Evolutionary conservation across 768 basidiomycete genomes (phyloP).

Genomic region (Tubosaeta sp.): DNA sequence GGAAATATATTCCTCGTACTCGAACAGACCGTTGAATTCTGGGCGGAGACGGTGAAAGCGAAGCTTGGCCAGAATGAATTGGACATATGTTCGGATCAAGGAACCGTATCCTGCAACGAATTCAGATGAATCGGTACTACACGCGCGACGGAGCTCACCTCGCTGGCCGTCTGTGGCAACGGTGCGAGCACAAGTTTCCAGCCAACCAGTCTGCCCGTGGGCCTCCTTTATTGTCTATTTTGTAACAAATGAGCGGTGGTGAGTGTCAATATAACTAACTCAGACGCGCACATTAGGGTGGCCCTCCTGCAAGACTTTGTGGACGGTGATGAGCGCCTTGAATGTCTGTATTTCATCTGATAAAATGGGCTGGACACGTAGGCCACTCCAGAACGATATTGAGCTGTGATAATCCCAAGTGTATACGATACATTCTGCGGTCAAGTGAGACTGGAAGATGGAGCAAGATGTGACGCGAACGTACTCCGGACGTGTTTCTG

Average conservation of each 20-base stretch:
- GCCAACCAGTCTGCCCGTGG: constrained; percentile 94
- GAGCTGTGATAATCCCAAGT: constrained; percentile 99
- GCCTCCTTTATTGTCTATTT: constrained; percentile 86
- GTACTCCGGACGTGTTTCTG: constrained; percentile 99
- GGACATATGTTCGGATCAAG: constrained; percentile 92
- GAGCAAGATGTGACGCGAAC: constrained; percentile 29
- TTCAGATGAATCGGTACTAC: constrained; percentile 3
- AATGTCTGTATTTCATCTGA: constrained; percentile 98
- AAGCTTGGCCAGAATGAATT: constrained; percentile 92
- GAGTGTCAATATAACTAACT: constrained; percentile 1
- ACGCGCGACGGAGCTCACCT: constrained; percentile 42
- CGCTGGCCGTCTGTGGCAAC: constrained; percentile 72
- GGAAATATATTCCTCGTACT: constrained; percentile 98
- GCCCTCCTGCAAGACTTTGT: constrained; percentile 97
- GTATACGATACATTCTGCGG: constrained; percentile 91
- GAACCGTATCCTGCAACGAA: constrained; percentile 73
- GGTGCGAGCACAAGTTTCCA: constrained; percentile 94
- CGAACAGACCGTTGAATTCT: constrained; percentile 98
- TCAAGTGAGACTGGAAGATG: constrained; percentile 11
- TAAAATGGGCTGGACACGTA: constrained; percentile 94
- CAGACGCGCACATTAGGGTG: constrained; percentile 71
- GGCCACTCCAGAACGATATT: constrained; percentile 95
- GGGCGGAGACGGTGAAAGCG: constrained; percentile 93
- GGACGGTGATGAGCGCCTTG: constrained; percentile 95
- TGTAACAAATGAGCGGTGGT: constrained; percentile 9